phyloP scores from a whole-genome alignment of 768 basidiomycete genomes.

The Hypholoma sublateritium region DNA sequence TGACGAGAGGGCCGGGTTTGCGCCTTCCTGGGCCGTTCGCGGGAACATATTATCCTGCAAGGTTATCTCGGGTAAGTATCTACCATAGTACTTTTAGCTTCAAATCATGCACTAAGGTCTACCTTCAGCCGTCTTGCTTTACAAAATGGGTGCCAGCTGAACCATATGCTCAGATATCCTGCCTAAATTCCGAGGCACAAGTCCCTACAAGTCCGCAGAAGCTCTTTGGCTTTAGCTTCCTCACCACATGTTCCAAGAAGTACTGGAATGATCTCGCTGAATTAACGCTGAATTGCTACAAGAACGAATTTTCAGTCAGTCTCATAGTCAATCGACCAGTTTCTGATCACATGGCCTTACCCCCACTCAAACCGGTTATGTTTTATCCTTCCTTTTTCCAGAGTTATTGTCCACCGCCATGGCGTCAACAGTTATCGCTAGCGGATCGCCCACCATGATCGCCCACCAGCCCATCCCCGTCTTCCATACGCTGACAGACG shows the following conservation, averaged over 20 bases:
- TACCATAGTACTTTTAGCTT: too few relatives aligned
- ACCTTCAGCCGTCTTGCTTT: too few relatives aligned
- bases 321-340: background rate
- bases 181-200: too few relatives aligned
- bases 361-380: background rate
- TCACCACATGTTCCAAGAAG: background rate
- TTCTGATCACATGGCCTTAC: background rate
- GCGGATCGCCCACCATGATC: constrained; percentile 2
- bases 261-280: background rate
- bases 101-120: too few relatives aligned
- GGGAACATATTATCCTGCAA: too few relatives aligned
- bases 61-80: too few relatives aligned
- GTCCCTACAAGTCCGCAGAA: background rate
- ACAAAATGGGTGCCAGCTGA: too few relatives aligned
- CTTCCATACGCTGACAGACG: constrained; percentile 54
- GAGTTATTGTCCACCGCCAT: background rate
- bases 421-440: background rate
- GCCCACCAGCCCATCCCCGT: constrained; percentile 58
- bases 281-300: background rate
- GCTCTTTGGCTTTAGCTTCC: background rate
- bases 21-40: too few relatives aligned
- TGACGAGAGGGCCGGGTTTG: too few relatives aligned
- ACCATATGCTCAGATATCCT: too few relatives aligned
- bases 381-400: background rate
- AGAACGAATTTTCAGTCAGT: background rate